A percentile compares a stretch with the other conserved stretches of the same genome.
Conservation (phyloP, 164 flowering plant genomes). For the Echeveria elegans region DNA sequence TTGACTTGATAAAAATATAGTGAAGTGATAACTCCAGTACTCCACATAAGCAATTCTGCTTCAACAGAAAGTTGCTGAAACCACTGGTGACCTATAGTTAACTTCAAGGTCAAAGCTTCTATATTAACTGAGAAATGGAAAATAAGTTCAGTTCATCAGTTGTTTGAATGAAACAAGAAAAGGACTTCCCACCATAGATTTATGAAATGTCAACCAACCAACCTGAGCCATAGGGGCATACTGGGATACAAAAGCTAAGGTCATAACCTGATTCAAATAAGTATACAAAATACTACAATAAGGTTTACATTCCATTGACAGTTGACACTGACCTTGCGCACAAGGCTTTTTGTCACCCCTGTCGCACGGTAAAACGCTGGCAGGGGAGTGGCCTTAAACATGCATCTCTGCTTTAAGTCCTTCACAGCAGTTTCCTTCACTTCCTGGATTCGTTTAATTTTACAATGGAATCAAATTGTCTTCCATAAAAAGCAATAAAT, state of each 20-base stretch:
- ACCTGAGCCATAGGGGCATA: neutral
- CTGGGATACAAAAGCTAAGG: neutral
- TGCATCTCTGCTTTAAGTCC: constrained; percentile 30
- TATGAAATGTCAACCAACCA: neutral
- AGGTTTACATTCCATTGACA: no score
- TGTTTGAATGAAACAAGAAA: neutral
- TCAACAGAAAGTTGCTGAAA: neutral
- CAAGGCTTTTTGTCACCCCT: constrained; percentile 18
- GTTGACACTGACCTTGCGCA: constrained; percentile 26
- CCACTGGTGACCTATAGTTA: neutral
- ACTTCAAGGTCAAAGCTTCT: neutral
- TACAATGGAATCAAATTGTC: neutral
- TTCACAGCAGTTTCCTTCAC: constrained; percentile 29
- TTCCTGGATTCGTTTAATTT: constrained; percentile 17
- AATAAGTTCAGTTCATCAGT: neutral
- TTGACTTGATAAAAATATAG: neutral
- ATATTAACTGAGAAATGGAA: neutral
- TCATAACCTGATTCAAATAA: neutral
- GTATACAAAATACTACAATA: neutral
- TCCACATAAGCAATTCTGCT: neutral
- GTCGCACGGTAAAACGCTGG: constrained; percentile 26
- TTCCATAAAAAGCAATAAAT: neutral
- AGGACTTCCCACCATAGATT: neutral
- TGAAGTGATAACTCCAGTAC: neutral
- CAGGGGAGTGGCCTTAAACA: constrained; percentile 36